Conservation (phyloP, 2,329 filamentous ascomycete genomes). For the Colletotrichum eleusines region DNA sequence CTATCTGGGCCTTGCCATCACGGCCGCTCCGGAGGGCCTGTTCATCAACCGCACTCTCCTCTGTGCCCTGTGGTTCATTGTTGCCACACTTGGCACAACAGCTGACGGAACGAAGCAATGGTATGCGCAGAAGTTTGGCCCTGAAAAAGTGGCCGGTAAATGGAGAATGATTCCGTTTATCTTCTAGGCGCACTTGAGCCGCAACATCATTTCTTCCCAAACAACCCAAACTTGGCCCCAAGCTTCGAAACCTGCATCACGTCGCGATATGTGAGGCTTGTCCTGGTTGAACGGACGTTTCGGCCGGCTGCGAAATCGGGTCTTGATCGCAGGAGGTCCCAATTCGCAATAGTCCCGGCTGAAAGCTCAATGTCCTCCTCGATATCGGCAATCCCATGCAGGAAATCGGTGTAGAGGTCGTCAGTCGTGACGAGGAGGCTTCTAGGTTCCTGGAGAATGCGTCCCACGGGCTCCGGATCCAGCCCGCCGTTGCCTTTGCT, state of each 20-base stretch:
- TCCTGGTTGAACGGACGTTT: slow-evolving; percentile 70
- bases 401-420: slow-evolving; percentile 74
- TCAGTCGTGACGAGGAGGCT: slow-evolving; percentile 81
- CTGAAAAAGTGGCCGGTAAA: slow-evolving; percentile 68
- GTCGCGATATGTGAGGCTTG: slow-evolving; percentile 86
- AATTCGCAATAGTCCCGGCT: slow-evolving; percentile 75
- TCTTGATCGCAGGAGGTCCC: slow-evolving; percentile 71
- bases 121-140: slow-evolving; percentile 83
- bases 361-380: slow-evolving; percentile 75
- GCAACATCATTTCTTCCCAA: slow-evolving; percentile 54
- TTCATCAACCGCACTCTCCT: slow-evolving; percentile 80
- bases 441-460: slow-evolving; percentile 84
- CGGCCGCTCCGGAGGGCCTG: slow-evolving; percentile 76
- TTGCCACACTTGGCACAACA: slow-evolving; percentile 83
- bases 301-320: slow-evolving; percentile 62
- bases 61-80: slow-evolving; percentile 78
- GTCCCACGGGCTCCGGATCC: slow-evolving; percentile 62
- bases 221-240: slow-evolving; percentile 73
- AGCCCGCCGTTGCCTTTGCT: slow-evolving; percentile 72
- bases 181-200: slow-evolving; percentile 57
- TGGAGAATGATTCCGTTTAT: slow-evolving; percentile 84
- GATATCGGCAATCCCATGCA: slow-evolving; percentile 81
- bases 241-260: slow-evolving; percentile 84
- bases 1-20: slow-evolving; percentile 81
- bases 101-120: slow-evolving; percentile 82